Conservation (phyloP, 495 filamentous ascomycete genomes). For the Alectoria sarmentosa region DNA sequence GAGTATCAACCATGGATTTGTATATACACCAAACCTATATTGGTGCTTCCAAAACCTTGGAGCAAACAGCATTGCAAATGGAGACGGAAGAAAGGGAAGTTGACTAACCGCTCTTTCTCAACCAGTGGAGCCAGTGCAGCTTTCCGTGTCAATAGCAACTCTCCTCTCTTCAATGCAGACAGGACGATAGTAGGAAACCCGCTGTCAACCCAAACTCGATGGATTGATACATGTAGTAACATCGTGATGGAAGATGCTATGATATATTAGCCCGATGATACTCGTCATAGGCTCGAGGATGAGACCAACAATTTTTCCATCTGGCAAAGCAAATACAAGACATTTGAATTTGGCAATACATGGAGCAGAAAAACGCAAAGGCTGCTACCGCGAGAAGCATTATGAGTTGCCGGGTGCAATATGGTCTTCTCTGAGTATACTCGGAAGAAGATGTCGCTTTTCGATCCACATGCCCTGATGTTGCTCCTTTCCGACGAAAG, state of each 20-base stretch:
- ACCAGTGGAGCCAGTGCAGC: too few species aligned
- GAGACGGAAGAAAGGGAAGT: background rate
- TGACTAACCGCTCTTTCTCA: too few species aligned
- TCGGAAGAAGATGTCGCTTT: background rate
- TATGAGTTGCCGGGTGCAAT: background rate
- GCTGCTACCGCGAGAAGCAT: background rate
- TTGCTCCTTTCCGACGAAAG: background rate
- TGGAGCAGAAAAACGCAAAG: background rate
- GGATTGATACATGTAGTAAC: too few species aligned
- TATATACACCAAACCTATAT: background rate
- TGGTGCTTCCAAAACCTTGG: too few species aligned
- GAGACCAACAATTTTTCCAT: background rate
- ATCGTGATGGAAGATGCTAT: too few species aligned
- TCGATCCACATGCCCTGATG: background rate
- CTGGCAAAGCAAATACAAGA: background rate
- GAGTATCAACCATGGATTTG: background rate
- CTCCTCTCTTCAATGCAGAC: too few species aligned
- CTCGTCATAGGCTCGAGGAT: background rate
- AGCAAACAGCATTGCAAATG: background rate
- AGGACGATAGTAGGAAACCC: too few species aligned
- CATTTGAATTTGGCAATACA: background rate
- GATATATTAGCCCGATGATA: too few species aligned
- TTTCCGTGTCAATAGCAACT: too few species aligned
- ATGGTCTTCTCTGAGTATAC: background rate
- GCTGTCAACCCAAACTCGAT: too few species aligned